phyloP scores from a whole-genome alignment of 2,329 filamentous ascomycete genomes.

The Sordariomycetes sp. region DNA sequence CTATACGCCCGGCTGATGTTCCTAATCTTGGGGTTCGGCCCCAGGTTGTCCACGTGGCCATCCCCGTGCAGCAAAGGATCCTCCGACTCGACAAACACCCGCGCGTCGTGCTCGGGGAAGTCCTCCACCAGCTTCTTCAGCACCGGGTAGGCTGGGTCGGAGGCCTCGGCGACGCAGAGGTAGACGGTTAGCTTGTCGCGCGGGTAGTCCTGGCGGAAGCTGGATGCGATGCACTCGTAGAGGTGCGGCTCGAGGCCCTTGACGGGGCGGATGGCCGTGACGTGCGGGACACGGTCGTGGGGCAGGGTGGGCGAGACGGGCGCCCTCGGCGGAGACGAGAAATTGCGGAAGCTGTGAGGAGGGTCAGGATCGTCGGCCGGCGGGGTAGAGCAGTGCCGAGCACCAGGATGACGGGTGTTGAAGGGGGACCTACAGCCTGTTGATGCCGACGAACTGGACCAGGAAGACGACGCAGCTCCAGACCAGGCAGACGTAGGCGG shows the following conservation, averaged over 20 bases:
- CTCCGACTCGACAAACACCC: constrained; percentile 70
- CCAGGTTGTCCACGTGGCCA: constrained; percentile 49
- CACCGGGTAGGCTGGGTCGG: constrained; percentile 68
- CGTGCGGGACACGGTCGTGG: constrained; percentile 54
- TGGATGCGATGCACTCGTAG: constrained; percentile 85
- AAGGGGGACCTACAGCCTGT: constrained; percentile 36
- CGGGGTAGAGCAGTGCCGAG: background rate
- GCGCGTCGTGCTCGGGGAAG: constrained; percentile 61
- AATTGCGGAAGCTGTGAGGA: constrained; percentile 35
- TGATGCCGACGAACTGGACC: constrained; percentile 45
- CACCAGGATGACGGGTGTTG: background rate
- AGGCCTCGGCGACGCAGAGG: constrained; percentile 67
- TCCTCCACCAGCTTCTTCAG: constrained; percentile 62
- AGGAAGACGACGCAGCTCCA: constrained; percentile 42
- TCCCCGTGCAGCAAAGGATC: constrained; percentile 57
- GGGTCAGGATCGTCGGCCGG: background rate
- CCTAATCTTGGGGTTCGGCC: constrained; percentile 95
- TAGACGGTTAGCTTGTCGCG: constrained; percentile 63
- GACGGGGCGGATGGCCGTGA: constrained; percentile 86
- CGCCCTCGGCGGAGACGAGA: constrained; percentile 35
- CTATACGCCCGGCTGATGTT: constrained; percentile 92
- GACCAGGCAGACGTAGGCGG: constrained; percentile 34
- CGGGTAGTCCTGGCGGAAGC: constrained; percentile 76
- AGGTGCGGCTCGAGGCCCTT: constrained; percentile 85
- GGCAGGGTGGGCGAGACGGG: constrained; percentile 40